Evolutionary conservation across 2,329 filamentous ascomycete species (phyloP).

Genomic region (Talaromyces funiculosus): DNA sequence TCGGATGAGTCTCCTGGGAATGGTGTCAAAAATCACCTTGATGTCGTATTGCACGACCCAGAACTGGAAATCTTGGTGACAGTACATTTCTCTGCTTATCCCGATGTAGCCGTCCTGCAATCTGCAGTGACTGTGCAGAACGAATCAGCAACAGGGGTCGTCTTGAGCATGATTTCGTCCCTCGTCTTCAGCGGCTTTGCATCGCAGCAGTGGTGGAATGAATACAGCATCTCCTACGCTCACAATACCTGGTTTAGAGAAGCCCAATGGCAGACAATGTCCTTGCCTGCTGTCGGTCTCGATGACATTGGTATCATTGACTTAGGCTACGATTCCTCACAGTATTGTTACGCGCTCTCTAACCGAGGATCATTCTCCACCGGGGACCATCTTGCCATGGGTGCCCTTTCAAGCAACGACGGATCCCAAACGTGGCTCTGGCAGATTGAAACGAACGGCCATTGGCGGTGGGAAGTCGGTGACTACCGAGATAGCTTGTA

Average conservation of each 20-base stretch:
- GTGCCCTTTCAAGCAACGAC: conserved; percentile 19
- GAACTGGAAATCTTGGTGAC: neutral
- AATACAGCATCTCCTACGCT: neutral
- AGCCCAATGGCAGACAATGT: conserved; percentile 26
- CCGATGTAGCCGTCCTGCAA: conserved; percentile 16
- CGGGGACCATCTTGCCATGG: conserved; percentile 11
- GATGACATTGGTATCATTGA: conserved; percentile 25
- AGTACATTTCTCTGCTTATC: neutral
- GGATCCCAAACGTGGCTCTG: conserved; percentile 29
- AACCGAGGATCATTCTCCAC: conserved; percentile 30
- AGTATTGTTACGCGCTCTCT: conserved; percentile 20
- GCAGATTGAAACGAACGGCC: conserved; percentile 34
- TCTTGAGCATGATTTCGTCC: conserved; percentile 21
- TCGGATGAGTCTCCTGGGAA: neutral
- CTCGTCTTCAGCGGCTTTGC: neutral
- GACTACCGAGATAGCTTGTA: conserved; percentile 31
- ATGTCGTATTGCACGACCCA: neutral
- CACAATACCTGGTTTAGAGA: conserved; percentile 17
- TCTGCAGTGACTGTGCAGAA: conserved; percentile 22
- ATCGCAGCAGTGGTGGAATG: neutral
- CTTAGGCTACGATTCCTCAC: conserved; percentile 16
- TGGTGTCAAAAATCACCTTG: neutral
- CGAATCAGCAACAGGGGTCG: conserved; percentile 4
- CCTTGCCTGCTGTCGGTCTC: conserved; percentile 24
- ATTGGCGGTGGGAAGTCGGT: conserved; percentile 34